These are phyloP conservation scores for Cercophora newfieldiana DNA, from an alignment of 495 filamentous ascomycete genomes.

Conservation along the genomic window DNA sequence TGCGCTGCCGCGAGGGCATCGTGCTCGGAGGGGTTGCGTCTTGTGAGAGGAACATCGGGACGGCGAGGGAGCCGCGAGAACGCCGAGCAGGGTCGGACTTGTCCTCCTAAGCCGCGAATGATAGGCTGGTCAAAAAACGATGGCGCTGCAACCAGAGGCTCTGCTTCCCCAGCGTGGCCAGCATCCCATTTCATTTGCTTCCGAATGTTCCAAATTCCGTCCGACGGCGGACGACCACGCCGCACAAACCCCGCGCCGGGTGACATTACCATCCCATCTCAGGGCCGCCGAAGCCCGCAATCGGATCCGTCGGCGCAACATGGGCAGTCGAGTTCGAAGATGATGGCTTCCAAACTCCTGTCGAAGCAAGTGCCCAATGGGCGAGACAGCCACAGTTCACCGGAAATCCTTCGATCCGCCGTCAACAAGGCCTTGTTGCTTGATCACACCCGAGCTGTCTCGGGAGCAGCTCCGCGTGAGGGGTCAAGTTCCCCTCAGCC, in stretches of 20 bases:
- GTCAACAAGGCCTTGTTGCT: background rate
- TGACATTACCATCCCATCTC: slow-evolving; percentile 1
- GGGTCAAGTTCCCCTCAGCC: slow-evolving; percentile 2
- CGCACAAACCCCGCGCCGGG: slow-evolving; percentile 5
- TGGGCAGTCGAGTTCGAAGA: background rate
- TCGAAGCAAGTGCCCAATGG: background rate
- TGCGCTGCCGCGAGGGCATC: background rate
- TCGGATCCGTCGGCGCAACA: background rate
- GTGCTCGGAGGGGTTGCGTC: background rate
- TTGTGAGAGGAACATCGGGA: background rate
- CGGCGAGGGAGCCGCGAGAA: background rate
- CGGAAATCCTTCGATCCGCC: background rate
- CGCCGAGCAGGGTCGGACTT: slow-evolving; percentile 1
- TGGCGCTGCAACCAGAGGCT: background rate
- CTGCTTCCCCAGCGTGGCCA: background rate
- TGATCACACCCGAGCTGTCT: slow-evolving; percentile 3
- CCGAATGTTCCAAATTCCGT: background rate
- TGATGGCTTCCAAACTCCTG: background rate
- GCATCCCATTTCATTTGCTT: background rate
- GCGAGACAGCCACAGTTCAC: background rate
- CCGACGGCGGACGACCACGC: background rate
- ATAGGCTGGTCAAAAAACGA: background rate
- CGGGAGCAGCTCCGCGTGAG: background rate
- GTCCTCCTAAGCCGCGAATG: background rate
- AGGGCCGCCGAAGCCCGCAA: too few species aligned